Evolutionary conservation across 441 rosid genomes (phyloP).

Genomic region (Eruca vesicaria): DNA sequence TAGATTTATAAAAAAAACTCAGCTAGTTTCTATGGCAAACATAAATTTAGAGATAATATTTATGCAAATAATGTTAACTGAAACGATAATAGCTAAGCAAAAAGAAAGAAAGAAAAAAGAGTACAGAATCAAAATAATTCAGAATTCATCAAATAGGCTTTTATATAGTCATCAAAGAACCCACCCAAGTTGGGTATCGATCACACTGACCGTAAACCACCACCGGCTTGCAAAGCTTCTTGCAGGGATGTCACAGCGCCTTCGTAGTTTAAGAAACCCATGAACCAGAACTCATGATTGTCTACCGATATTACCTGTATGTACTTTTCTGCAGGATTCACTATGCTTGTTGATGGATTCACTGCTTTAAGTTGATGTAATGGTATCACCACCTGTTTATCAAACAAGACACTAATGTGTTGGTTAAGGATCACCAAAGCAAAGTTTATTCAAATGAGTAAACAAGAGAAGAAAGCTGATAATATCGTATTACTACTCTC

Average conservation of each 20-base stretch:
- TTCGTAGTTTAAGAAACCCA: slow-evolving; percentile 82
- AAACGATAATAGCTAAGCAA: slow-evolving; percentile 19
- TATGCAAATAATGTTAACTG: slow-evolving; percentile 1
- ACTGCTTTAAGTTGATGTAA: slow-evolving; percentile 80
- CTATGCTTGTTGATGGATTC: slow-evolving; percentile 73
- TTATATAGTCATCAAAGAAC: slow-evolving; percentile 7
- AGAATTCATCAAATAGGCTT: not conserved
- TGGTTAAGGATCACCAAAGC: not conserved
- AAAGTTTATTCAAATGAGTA: not conserved
- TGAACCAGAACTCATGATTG: slow-evolving; percentile 92
- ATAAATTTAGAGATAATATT: not conserved
- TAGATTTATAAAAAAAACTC: not conserved
- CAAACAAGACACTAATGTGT: not conserved
- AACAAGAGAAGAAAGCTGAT: not conserved
- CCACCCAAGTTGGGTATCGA: not conserved
- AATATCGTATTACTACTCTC: not conserved
- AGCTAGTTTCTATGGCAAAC: slow-evolving; percentile 1
- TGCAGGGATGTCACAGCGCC: slow-evolving; percentile 59
- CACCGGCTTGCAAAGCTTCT: slow-evolving; percentile 47
- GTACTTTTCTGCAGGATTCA: slow-evolving; percentile 73
- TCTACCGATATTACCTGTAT: slow-evolving; percentile 79
- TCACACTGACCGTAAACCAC: slow-evolving; percentile 45
- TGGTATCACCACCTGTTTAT: slow-evolving; percentile 76
- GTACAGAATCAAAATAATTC: not conserved
- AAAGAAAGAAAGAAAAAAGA: not conserved